A percentile compares a stretch with the other conserved stretches of the same genome.
Conservation (phyloP, 2,329 filamentous ascomycete species). For the Colletotrichum sojae region DNA sequence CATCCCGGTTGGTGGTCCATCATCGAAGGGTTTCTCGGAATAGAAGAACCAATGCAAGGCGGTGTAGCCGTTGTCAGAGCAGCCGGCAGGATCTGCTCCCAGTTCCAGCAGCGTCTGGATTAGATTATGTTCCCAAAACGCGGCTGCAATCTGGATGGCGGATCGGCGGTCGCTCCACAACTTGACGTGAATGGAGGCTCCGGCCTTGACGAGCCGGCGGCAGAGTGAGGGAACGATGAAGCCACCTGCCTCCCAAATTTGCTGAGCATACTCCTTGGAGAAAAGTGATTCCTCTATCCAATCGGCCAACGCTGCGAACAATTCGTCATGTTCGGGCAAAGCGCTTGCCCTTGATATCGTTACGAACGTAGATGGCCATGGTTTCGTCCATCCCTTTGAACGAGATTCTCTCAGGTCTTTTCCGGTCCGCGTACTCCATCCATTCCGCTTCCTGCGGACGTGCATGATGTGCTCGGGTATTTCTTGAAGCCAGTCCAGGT, state of each 20-base stretch:
- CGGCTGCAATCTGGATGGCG: constrained; percentile 1
- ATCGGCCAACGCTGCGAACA: not conserved
- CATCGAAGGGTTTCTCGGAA: constrained; percentile 72
- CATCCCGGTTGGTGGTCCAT: not conserved
- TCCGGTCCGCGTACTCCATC: constrained; percentile 9
- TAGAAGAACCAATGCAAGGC: constrained; percentile 70
- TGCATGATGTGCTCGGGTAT: constrained; percentile 8
- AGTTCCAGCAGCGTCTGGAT: not conserved
- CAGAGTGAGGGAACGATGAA: not conserved
- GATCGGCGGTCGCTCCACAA: not conserved
- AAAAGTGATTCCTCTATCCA: not conserved
- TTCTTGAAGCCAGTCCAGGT: constrained; percentile 1
- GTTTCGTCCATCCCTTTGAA: not conserved
- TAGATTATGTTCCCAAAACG: constrained; percentile 9
- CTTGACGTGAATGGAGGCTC: not conserved
- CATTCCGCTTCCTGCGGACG: not conserved
- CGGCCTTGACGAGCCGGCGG: not conserved
- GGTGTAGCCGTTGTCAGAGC: constrained; percentile 10
- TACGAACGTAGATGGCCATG: not conserved
- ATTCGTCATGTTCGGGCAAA: not conserved
- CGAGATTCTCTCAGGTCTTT: constrained; percentile 1
- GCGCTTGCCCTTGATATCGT: not conserved
- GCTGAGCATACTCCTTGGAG: not conserved
- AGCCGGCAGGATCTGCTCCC: constrained; percentile 1
- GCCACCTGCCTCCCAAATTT: constrained; percentile 4